Conservation (phyloP, 495 filamentous ascomycete genomes). For the Venustampulla echinocandica region DNA sequence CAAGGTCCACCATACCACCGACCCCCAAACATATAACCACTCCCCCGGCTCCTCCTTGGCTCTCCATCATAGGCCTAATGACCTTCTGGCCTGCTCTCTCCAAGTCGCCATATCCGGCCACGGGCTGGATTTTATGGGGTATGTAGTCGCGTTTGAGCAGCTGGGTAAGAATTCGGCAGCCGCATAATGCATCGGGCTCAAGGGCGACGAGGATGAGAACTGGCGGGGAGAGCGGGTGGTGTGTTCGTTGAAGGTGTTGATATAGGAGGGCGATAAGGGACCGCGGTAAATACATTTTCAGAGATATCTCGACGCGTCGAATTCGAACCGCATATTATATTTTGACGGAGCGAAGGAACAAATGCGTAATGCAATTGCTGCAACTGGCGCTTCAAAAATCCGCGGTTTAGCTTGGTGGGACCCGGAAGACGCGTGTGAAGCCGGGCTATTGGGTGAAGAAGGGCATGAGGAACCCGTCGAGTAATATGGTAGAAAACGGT, state of each 20-base stretch:
- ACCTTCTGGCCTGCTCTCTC: constrained; percentile 65
- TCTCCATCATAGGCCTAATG: constrained; percentile 72
- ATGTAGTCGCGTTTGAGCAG: constrained; percentile 95
- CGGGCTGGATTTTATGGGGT: constrained; percentile 93
- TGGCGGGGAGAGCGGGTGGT: constrained; percentile 75
- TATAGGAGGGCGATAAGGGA: constrained; percentile 83
- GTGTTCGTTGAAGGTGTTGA: constrained; percentile 68
- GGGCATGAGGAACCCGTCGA: too few species aligned
- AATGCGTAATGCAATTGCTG: too few species aligned
- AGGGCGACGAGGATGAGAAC: constrained; percentile 90
- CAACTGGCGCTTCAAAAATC: too few species aligned
- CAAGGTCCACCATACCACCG: constrained; percentile 82
- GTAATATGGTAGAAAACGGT: too few species aligned
- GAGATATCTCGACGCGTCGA: too few species aligned
- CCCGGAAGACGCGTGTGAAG: too few species aligned
- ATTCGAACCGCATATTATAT: too few species aligned
- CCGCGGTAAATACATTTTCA: constrained; percentile 99
- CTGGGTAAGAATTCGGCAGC: constrained; percentile 83
- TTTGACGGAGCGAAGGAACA: too few species aligned
- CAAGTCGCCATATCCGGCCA: constrained; percentile 87
- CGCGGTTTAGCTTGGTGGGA: too few species aligned
- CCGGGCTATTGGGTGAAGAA: too few species aligned
- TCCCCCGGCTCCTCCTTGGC: constrained; percentile 70
- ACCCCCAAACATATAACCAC: constrained; percentile 88
- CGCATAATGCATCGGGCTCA: constrained; percentile 92